phyloP scores from a whole-genome alignment of 495 filamentous ascomycete species.

The Aspergillus heteromorphus region DNA sequence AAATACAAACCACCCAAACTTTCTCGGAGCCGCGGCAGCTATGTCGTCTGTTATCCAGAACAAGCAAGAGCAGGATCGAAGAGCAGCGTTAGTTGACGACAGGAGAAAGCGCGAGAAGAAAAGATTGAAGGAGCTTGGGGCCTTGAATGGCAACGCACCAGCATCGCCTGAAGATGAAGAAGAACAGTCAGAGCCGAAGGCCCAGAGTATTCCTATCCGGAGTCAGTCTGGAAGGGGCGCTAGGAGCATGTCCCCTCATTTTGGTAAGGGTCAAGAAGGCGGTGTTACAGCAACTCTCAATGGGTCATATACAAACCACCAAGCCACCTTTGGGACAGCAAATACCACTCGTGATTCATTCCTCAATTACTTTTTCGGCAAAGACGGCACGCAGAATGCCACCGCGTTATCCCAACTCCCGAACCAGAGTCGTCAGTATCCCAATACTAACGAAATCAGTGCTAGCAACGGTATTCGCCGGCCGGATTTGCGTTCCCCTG shows the following conservation, averaged over 20 bases:
- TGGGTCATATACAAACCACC: constrained; percentile 57
- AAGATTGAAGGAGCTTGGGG: constrained; percentile 71
- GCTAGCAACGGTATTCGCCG: constrained; percentile 80
- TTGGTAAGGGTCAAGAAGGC: constrained; percentile 54
- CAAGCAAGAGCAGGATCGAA: constrained; percentile 89
- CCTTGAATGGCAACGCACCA: constrained; percentile 66
- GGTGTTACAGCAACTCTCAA: constrained; percentile 65
- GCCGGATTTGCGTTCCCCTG: constrained; percentile 51
- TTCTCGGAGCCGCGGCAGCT: constrained; percentile 93
- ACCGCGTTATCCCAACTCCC: constrained; percentile 27
- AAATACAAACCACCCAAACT: constrained; percentile 99
- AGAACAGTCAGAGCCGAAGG: constrained; percentile 41
- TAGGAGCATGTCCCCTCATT: constrained; percentile 77
- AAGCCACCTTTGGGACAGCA: constrained; percentile 52
- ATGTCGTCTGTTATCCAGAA: constrained; percentile 94
- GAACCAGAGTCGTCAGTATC: constrained; percentile 59
- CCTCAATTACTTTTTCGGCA: constrained; percentile 97
- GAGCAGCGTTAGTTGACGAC: constrained; percentile 72
- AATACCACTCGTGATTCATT: constrained; percentile 74
- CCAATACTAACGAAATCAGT: constrained; percentile 68
- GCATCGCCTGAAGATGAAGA: constrained; percentile 72
- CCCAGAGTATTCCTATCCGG: constrained; percentile 51
- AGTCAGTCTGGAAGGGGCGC: constrained; percentile 53
- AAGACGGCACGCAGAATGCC: constrained; percentile 61
- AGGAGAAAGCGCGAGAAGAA: constrained; percentile 76